These are phyloP conservation scores for Phytopythium sindhum DNA, from an alignment of 352 stramenopile species.

Conservation along the genomic window DNA sequence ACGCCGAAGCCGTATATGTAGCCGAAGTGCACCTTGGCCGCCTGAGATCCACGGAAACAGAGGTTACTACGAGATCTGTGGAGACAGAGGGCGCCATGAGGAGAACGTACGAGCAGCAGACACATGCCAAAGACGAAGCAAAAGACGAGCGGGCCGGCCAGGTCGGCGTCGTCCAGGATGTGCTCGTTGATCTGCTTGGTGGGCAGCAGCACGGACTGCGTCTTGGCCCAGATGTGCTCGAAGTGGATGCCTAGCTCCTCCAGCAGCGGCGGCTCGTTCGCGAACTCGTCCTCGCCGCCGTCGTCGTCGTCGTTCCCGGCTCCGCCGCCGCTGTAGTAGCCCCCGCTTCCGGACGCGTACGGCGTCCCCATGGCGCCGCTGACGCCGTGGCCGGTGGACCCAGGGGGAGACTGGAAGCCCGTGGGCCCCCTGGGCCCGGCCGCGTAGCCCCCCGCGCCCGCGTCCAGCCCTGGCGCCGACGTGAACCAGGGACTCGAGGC, in stretches of 20 bases:
- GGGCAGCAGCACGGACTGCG: slow-evolving; percentile 93
- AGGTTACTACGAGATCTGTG: too few relatives aligned
- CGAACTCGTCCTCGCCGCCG: slow-evolving; percentile 85
- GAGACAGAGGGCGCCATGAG: too few relatives aligned
- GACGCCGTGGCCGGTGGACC: slow-evolving; percentile 13
- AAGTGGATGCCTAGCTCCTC: slow-evolving; percentile 99
- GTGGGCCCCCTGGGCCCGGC: neutral
- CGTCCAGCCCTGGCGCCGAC: slow-evolving; percentile 32
- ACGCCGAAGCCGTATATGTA: slow-evolving; percentile 99
- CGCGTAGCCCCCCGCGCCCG: neutral
- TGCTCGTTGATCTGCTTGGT: slow-evolving; percentile 87
- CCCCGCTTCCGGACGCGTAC: slow-evolving; percentile 20
- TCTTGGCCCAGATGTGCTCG: slow-evolving; percentile 97
- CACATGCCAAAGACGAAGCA: slow-evolving; percentile 93
- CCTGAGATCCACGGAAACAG: too few relatives aligned
- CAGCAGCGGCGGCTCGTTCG: slow-evolving; percentile 95
- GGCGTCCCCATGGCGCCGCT: slow-evolving; percentile 19
- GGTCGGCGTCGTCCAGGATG: slow-evolving; percentile 91
- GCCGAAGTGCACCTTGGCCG: slow-evolving; percentile 95
- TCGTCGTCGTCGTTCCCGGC: slow-evolving; percentile 23
- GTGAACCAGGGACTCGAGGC: slow-evolving; percentile 71
- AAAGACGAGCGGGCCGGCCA: slow-evolving; percentile 95
- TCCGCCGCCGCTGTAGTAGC: slow-evolving; percentile 16
- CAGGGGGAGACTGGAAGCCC: slow-evolving; percentile 18
- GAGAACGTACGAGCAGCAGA: slow-evolving; percentile 85